Percentiles rank a stretch among this genome's conserved stretches.
These are phyloP conservation scores for Sedum album DNA, from an alignment of 164 flowering plant genomes.

Conservation along the genomic window DNA sequence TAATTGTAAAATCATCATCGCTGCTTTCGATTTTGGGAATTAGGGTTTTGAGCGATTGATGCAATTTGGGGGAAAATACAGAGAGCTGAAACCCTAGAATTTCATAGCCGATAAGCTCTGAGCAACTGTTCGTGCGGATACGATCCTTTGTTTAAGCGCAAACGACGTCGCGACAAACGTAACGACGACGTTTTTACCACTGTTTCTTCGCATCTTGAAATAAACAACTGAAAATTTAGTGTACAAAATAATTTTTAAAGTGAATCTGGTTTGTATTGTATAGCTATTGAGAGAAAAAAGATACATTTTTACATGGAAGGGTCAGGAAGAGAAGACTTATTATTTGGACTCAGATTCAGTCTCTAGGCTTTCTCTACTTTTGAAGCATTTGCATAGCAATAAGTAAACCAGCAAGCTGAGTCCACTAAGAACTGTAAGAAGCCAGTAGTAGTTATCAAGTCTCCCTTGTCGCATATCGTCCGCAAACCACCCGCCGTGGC, in stretches of 20 bases:
- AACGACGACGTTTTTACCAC: too few relatives aligned
- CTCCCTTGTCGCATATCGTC: slow-evolving; percentile 76
- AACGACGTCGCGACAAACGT: too few relatives aligned
- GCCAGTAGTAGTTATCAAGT: slow-evolving; percentile 81
- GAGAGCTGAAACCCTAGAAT: not conserved
- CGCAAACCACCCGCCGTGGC: slow-evolving; percentile 62
- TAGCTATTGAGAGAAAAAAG: not conserved
- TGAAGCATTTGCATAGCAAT: slow-evolving; percentile 32
- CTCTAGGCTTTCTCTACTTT: slow-evolving; percentile 19
- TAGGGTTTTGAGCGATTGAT: not conserved
- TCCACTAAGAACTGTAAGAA: slow-evolving; percentile 45
- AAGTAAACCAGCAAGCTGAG: slow-evolving; percentile 58
- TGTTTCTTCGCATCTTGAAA: too few relatives aligned
- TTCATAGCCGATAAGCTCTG: not conserved
- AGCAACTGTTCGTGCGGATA: not conserved
- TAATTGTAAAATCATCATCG: not conserved
- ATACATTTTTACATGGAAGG: not conserved
- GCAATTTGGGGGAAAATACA: not conserved
- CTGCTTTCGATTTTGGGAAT: not conserved
- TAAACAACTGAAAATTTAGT: too few relatives aligned
- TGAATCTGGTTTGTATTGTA: too few relatives aligned
- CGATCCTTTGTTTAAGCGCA: too few relatives aligned
- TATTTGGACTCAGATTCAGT: not conserved
- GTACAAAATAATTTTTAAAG: too few relatives aligned
- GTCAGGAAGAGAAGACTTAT: not conserved